Base-by-base conservation (phyloP, 345 rosid species). In the Ricinus communis region DNA sequence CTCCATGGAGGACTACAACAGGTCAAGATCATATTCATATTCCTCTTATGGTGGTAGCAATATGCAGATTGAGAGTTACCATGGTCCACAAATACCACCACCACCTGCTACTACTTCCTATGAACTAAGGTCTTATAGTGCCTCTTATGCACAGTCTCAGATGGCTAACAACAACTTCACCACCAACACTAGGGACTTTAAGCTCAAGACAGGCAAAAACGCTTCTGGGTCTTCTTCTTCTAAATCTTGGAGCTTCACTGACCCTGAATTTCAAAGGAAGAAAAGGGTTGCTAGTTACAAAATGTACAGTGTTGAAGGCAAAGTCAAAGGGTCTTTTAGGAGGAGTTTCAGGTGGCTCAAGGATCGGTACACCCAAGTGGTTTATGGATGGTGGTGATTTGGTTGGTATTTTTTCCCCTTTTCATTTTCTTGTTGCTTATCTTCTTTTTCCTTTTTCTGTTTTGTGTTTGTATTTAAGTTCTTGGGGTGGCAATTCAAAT, bases 251-350 rank as follows among this genome's bases (percentile, higher is more conserved):
- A 84, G 79, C 49, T 47, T 87, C 6, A 47, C 54, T 13, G 97
- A 93, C 73, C 97, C 97, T 51, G 98, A 93, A 80, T 85, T 93
- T 46, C 91, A 83, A 70, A 86, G 98, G 92, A 93, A 91, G 90
- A 93, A 86, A 84, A 85, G 98, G 85, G 96, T 93, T 65, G 97
- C 98, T 33, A 80, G 90, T 76, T 93, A 93, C 49, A 93, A 91
- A 80, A 91, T 85, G 93, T 93, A 89, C 77, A 80, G 87, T 64
- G 93, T 82, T 56, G 91, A 93, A 76, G 96, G 93, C 7, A 91
- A 89, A 76, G 90, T 93, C 79, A 93, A 89, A 75, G 97, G 96
- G 54, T 82, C 96, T n/a, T 82, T 91, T 65, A 83, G 90, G 77
- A 93, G 85, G 81, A 89, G 97, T 67, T 84, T 93, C 71, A 79